phyloP scores from a whole-genome alignment of 176 grass and related monocot genomes.

The Luzula sylvatica region DNA sequence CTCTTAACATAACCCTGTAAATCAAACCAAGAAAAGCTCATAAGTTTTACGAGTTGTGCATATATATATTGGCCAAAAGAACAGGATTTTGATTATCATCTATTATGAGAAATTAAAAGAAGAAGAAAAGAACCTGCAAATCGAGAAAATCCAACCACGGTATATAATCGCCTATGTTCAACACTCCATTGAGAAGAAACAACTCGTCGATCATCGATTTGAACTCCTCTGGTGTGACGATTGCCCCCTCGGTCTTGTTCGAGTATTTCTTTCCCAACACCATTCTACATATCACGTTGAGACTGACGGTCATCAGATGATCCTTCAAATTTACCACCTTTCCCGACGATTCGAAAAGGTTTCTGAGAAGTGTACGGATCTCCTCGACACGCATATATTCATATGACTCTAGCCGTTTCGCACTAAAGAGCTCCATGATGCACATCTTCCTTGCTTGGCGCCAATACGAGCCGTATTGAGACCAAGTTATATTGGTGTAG shows the following conservation, averaged over 20 bases:
- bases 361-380: slow-evolving; percentile 34
- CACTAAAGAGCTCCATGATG: slow-evolving; percentile 78
- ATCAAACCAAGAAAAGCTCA: slow-evolving; percentile 24
- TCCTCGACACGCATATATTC: slow-evolving; percentile 61
- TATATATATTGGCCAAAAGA: no score
- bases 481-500: slow-evolving; percentile 68
- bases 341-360: slow-evolving; percentile 29
- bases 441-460: slow-evolving; percentile 71
- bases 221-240: slow-evolving; percentile 71
- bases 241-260: slow-evolving; percentile 12
- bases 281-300: slow-evolving; percentile 82
- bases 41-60: not conserved
- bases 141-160: slow-evolving; percentile 73
- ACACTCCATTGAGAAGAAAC: slow-evolving; percentile 83
- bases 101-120: not conserved
- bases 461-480: slow-evolving; percentile 71
- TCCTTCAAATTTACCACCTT: slow-evolving; percentile 59
- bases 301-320: slow-evolving; percentile 47
- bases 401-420: slow-evolving; percentile 56
- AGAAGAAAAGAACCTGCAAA: slow-evolving; percentile 26
- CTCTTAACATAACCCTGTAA: slow-evolving; percentile 72
- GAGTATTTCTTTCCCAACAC: slow-evolving; percentile 85
- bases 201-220: slow-evolving; percentile 82
- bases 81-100: no score
- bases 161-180: slow-evolving; percentile 91